Evolutionary conservation across 192 early-diverging fungal genomes (phyloP).

Genomic region (Mortierella hygrophila): DNA sequence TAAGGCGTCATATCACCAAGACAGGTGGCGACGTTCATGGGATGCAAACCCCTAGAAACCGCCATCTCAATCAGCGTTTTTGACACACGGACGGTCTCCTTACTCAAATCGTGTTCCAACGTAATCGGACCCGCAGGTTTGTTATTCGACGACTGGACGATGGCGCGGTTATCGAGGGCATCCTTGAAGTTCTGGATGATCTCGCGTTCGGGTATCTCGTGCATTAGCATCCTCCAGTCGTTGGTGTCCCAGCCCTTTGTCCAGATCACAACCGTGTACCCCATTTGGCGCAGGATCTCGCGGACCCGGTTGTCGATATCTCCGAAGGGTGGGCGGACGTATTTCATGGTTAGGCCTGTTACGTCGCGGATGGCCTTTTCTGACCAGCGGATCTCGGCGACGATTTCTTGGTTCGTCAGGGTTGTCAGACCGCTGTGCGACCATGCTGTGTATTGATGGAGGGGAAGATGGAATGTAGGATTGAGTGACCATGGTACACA

Average conservation of each 20-base stretch:
- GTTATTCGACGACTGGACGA: conserved; percentile 36
- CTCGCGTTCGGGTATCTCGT: conserved; percentile 23
- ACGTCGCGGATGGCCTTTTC: conserved; percentile 64
- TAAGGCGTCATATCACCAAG: conserved; percentile 27
- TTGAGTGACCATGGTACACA: not conserved
- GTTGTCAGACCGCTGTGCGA: conserved; percentile 67
- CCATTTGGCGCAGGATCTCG: conserved; percentile 65
- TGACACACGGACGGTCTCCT: conserved; percentile 55
- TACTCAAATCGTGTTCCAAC: conserved; percentile 60
- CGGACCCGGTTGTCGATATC: conserved; percentile 69
- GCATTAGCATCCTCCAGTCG: conserved; percentile 63
- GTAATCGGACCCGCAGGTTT: conserved; percentile 50
- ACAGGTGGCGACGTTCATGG: conserved; percentile 36
- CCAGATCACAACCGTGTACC: conserved; percentile 55
- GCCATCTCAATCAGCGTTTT: conserved; percentile 58
- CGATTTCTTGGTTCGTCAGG: conserved; percentile 57
- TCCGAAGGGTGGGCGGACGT: conserved; percentile 69
- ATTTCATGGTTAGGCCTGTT: conserved; percentile 63
- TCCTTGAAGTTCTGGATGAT: conserved; percentile 46
- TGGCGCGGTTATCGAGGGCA: conserved; percentile 43
- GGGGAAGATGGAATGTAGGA: not conserved
- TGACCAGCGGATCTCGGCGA: conserved; percentile 71
- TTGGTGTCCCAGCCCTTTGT: conserved; percentile 45
- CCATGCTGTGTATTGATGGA: conserved; percentile 59
- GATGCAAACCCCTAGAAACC: conserved; percentile 9